Percentiles rank a stretch among this genome's conserved stretches.
These are phyloP conservation scores for Xerocomus brunneocitrinus DNA, from an alignment of 768 basidiomycete species.

Conservation along the genomic window DNA sequence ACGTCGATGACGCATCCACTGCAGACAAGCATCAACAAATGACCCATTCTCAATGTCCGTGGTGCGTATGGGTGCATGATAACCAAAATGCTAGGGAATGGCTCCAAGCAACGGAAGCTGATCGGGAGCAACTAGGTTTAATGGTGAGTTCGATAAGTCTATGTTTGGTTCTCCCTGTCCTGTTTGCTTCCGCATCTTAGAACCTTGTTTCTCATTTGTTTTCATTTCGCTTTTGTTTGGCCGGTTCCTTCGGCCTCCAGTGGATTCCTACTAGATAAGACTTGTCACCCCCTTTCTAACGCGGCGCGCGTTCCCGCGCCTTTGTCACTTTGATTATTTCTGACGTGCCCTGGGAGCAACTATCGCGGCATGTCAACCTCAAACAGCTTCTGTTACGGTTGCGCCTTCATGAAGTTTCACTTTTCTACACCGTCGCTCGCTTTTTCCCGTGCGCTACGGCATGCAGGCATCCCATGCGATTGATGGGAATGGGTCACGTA, in stretches of 20 bases:
- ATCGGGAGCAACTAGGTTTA: constrained; percentile 21
- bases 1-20: constrained; percentile 5
- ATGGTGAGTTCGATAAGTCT: constrained; percentile 23
- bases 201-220: neutral
- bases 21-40: neutral
- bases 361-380: constrained; percentile 7
- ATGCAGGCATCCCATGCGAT: constrained; percentile 22
- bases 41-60: constrained; percentile 9
- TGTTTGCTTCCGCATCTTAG: neutral
- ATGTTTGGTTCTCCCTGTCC: constrained; percentile 3
- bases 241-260: constrained; percentile 7
- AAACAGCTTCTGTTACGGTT: constrained; percentile 3
- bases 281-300: constrained; percentile 3
- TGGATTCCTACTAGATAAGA: constrained; percentile 5
- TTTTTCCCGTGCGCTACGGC: constrained; percentile 24
- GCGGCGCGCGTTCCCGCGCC: constrained; percentile 4
- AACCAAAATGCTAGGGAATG: constrained; percentile 29
- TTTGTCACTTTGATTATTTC: constrained; percentile 2
- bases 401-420: constrained; percentile 14
- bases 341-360: constrained; percentile 3
- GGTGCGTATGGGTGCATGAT: constrained; percentile 25
- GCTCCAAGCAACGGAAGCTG: constrained; percentile 32
- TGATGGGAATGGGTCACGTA: constrained; percentile 26
- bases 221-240: constrained; percentile 12
- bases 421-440: constrained; percentile 15